These are phyloP conservation scores for Sporothrix globosa DNA, from an alignment of 2,329 filamentous ascomycete species.

Conservation along the genomic window DNA sequence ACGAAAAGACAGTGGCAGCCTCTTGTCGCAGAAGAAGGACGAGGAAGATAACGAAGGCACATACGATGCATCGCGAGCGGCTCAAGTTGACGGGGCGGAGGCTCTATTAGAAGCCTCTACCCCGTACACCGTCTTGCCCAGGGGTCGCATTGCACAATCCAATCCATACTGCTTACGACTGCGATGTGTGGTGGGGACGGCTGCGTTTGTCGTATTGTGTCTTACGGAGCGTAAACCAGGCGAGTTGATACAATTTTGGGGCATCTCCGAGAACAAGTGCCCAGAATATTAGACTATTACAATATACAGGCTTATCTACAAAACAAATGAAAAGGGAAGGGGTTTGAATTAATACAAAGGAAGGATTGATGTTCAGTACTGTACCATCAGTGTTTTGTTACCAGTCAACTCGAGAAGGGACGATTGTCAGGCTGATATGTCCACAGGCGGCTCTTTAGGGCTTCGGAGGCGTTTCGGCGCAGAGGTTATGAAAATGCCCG, in stretches of 20 bases:
- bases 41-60: no score
- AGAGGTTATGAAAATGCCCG: background rate
- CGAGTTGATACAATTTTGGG: background rate
- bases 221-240: background rate
- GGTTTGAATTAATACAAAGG: background rate
- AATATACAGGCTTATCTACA: background rate
- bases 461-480: background rate
- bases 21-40: background rate
- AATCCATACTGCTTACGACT: background rate
- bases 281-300: constrained; percentile 11
- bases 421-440: background rate
- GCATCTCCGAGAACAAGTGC: background rate
- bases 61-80: background rate
- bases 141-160: constrained; percentile 18
- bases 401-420: background rate
- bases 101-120: background rate
- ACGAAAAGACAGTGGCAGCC: background rate
- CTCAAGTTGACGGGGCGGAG: background rate
- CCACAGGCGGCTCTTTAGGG: background rate
- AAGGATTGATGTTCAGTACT: background rate
- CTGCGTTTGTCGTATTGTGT: constrained; percentile 9
- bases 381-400: background rate
- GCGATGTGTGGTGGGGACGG: constrained; percentile 10
- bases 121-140: background rate
- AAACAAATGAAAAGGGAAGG: background rate